phyloP scores from a whole-genome alignment of 169 alveolate genomes.

The Plasmodium cynomolgi region DNA sequence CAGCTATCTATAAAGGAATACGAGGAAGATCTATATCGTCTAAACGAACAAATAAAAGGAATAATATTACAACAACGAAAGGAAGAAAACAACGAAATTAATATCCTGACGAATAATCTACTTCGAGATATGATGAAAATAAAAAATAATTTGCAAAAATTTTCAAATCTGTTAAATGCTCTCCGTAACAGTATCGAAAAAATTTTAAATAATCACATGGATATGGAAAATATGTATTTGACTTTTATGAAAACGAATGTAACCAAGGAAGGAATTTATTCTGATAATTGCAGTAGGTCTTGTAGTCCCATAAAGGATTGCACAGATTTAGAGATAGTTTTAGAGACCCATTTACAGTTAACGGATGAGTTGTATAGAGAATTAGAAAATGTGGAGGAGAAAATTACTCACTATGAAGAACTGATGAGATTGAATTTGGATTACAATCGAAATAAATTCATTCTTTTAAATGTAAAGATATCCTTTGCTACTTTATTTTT shows the following conservation, averaged over 20 bases:
- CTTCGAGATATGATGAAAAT: conserved; percentile 67
- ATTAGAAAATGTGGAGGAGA: conserved; percentile 61
- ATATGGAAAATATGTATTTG: conserved; percentile 55
- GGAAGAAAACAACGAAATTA: conserved; percentile 51
- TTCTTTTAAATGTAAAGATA: conserved; percentile 49
- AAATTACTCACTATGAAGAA: conserved; percentile 71
- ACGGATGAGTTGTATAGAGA: conserved; percentile 56
- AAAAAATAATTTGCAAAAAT: conserved; percentile 42
- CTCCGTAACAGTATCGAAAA: conserved; percentile 47
- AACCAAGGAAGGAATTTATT: background rate
- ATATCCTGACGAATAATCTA: conserved; percentile 36
- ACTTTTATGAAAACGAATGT: background rate
- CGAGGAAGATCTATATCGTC: conserved; percentile 16
- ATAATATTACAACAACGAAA: conserved; percentile 28
- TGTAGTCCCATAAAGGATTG: background rate
- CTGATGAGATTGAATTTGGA: conserved; percentile 50
- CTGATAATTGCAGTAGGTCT: background rate
- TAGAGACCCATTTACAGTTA: conserved; percentile 66
- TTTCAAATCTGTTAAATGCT: conserved; percentile 49
- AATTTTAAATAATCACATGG: conserved; percentile 27
- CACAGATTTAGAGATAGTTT: conserved; percentile 42
- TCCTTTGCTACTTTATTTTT: conserved; percentile 46
- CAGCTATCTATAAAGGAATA: conserved; percentile 57
- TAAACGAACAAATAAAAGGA: conserved; percentile 10
- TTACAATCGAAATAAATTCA: conserved; percentile 66